Conservation (phyloP, 805 yeast species). For the Kazachstania viticola region DNA sequence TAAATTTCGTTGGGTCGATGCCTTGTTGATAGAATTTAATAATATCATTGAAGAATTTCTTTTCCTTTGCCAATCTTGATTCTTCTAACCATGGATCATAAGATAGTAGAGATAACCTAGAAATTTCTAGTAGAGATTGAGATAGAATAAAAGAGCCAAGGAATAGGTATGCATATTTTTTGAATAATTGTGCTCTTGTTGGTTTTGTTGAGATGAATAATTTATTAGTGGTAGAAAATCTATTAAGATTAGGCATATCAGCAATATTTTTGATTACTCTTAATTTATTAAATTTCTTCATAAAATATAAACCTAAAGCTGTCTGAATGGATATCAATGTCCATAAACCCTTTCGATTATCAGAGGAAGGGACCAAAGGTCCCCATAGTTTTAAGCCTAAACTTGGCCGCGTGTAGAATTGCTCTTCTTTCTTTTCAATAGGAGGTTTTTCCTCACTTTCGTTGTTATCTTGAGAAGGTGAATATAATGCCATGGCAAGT, state of each 20-base stretch:
- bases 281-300: conserved; percentile 13
- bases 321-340: conserved; percentile 43
- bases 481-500: conserved; percentile 21
- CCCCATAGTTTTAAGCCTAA: conserved; percentile 56
- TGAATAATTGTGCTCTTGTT: conserved; percentile 20
- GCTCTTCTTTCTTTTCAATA: conserved; percentile 8
- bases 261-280: conserved; percentile 18
- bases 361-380: conserved; percentile 64
- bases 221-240: conserved; percentile 24
- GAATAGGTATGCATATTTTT: conserved; percentile 24
- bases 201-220: background rate
- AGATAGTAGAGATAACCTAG: conserved; percentile 34
- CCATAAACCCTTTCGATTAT: conserved; percentile 43
- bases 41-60: conserved; percentile 27
- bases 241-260: conserved; percentile 24
- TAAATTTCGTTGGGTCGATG: conserved; percentile 25
- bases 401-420: conserved; percentile 37
- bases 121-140: conserved; percentile 44
- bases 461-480: conserved; percentile 1
- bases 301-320: conserved; percentile 31
- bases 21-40: conserved; percentile 25
- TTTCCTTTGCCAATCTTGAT: conserved; percentile 41
- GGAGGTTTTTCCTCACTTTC: conserved; percentile 2
- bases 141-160: conserved; percentile 40
- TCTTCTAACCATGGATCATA: conserved; percentile 69